Base-by-base conservation (phyloP, 2,329 filamentous ascomycete species). In the Hyphodiscus sp. region DNA sequence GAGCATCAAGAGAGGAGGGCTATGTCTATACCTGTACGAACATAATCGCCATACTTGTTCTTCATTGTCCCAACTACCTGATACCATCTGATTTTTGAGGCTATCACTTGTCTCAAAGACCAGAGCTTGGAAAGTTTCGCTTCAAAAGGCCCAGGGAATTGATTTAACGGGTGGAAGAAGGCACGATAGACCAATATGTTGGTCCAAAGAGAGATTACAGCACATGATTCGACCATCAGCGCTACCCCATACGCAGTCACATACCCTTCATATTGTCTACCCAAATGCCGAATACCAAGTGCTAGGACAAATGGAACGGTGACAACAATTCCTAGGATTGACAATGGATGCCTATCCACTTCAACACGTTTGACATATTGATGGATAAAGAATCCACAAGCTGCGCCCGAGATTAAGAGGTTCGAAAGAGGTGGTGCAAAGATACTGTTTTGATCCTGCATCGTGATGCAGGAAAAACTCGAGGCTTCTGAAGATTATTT, bases 111-210 rank as follows among this genome's bases (percentile, higher is more conserved):
- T 5, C 33, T 47, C 26, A 58, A 50, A 26, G 57, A 41, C 52
- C 59, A 60, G 13, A 61, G 48, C 29, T 62, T 62, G 1, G 56
- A 56, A 8, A 63, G 48, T 30, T 57, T 58, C 4, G 62, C 61
- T 20, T 47, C 48, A 10, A 57, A 53, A 18, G 60, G 61, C 15
- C 62, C 61, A 13, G 61, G 60, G 30, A 63, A 63, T 26, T 41
- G 33, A 11, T 50, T 46, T 11, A 63, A 50, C 20, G 55, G 57
- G 48, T 64, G 62, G 52, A 63, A 62, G 38, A 62, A 59, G 3
- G 53, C 46, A 8, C 62, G 56, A 41, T 64, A 63, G 6, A 60
- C 13, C 11, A 55, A 41, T 19, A 56, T 60, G n/a, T 49, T 53
- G 18, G 29, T 33, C 20, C 20, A 47, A 11, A 47, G 45, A 18